These are phyloP conservation scores for Didymella arachidicola DNA, from an alignment of 2,329 filamentous ascomycete genomes.

Conservation along the genomic window DNA sequence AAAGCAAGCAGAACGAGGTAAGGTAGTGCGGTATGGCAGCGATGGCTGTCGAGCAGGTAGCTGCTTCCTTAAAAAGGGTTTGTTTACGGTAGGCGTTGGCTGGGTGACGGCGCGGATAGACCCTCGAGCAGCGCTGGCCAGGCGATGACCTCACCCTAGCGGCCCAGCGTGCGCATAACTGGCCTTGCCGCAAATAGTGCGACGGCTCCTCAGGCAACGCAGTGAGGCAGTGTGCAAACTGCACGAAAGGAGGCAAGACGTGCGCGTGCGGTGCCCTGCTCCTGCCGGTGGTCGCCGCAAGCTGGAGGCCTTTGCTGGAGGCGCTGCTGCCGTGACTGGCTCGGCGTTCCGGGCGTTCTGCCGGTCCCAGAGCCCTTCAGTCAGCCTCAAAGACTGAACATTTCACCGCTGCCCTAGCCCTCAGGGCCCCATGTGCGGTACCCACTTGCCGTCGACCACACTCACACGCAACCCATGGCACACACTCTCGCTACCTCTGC, in stretches of 20 bases:
- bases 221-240: slow-evolving; percentile 1
- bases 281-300: slow-evolving; percentile 5
- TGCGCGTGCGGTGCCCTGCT: neutral
- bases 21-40: slow-evolving; percentile 30
- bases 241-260: neutral
- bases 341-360: slow-evolving; percentile 21
- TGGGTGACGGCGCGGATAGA: slow-evolving; percentile 33
- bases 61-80: slow-evolving; percentile 43
- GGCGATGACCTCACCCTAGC: slow-evolving; percentile 42
- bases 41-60: slow-evolving; percentile 34
- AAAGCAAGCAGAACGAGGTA: slow-evolving; percentile 26
- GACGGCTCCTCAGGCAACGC: slow-evolving; percentile 23
- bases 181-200: slow-evolving; percentile 12
- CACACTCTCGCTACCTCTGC: slow-evolving; percentile 33
- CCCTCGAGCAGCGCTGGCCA: slow-evolving; percentile 23
- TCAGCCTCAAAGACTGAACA: slow-evolving; percentile 28
- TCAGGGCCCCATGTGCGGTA: slow-evolving; percentile 28
- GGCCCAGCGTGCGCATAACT: slow-evolving; percentile 15
- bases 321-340: slow-evolving; percentile 26
- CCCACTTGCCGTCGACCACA: slow-evolving; percentile 18
- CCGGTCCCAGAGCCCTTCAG: slow-evolving; percentile 24
- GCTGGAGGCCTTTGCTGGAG: neutral
- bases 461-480: slow-evolving; percentile 41
- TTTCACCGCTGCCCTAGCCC: slow-evolving; percentile 28
- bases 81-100: slow-evolving; percentile 48